A percentile compares a stretch with the other conserved stretches of the same genome.
These are phyloP conservation scores for Phellopilus nigrolimitatus DNA, from an alignment of 1,284 basidiomycete species.

Conservation along the genomic window DNA sequence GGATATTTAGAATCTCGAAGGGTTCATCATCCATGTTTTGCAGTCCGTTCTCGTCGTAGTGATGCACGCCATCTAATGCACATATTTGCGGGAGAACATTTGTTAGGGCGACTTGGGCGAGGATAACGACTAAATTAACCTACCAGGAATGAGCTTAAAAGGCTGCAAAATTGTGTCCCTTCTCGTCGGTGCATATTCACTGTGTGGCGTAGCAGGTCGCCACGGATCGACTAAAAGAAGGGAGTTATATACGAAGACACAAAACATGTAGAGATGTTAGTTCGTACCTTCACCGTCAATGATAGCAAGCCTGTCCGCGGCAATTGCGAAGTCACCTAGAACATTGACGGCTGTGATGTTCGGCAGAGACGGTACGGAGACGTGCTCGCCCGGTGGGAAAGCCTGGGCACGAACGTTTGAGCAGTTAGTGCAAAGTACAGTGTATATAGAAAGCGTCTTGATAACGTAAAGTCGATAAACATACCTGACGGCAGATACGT, in stretches of 20 bases:
- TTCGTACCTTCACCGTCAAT: slow-evolving; percentile 75
- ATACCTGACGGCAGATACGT: slow-evolving; percentile 74
- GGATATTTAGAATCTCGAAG: slow-evolving; percentile 73
- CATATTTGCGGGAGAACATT: not conserved
- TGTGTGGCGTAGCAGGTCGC: slow-evolving; percentile 85
- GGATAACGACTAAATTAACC: slow-evolving; percentile 26
- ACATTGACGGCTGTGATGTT: slow-evolving; percentile 78
- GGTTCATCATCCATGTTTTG: slow-evolving; percentile 66
- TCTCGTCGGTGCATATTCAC: slow-evolving; percentile 66
- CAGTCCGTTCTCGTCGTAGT: slow-evolving; percentile 89
- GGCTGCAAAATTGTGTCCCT: slow-evolving; percentile 71
- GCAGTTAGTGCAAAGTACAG: not conserved
- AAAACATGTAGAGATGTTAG: not conserved
- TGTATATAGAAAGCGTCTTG: not conserved
- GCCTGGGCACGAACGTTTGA: slow-evolving; percentile 41
- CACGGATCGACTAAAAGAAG: slow-evolving; percentile 73
- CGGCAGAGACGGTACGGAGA: slow-evolving; percentile 66
- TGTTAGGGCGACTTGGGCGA: slow-evolving; percentile 9
- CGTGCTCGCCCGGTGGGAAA: slow-evolving; percentile 74
- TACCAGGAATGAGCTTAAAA: slow-evolving; percentile 86
- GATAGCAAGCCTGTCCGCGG: slow-evolving; percentile 75
- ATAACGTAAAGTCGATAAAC: slow-evolving; percentile 13
- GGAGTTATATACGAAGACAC: not conserved
- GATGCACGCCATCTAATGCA: slow-evolving; percentile 75
- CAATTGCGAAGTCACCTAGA: slow-evolving; percentile 73